phyloP scores from a whole-genome alignment of 148 eudicot genomes.

The Rhododendron kiyosumense region DNA sequence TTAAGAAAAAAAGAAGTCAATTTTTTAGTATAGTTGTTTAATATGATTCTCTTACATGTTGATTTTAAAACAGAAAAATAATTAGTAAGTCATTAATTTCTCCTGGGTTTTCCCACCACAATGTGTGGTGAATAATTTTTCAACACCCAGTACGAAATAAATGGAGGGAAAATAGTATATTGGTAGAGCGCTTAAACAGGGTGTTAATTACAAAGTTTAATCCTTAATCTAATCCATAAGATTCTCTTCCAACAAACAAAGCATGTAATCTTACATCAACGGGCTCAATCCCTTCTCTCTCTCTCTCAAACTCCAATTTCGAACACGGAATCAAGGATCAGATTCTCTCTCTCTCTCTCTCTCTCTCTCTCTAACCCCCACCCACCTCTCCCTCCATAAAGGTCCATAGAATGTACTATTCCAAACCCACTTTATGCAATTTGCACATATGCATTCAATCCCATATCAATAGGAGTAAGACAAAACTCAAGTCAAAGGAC shows the following conservation, averaged over 20 bases:
- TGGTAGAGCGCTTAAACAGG: background rate
- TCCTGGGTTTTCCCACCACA: background rate
- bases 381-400: background rate
- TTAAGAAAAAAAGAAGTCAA: too few relatives aligned
- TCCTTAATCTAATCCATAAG: background rate
- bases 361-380: background rate
- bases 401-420: background rate
- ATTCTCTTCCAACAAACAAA: background rate
- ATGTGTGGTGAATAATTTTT: background rate
- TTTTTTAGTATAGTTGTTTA: background rate
- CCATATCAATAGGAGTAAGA: background rate
- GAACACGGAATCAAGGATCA: background rate
- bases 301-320: background rate
- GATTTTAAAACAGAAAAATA: background rate
- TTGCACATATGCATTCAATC: background rate
- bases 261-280: background rate
- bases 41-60: background rate
- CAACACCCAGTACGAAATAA: background rate
- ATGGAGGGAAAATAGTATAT: conserved; percentile 2
- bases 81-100: background rate
- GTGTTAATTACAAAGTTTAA: background rate
- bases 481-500: background rate
- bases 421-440: background rate
- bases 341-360: background rate
- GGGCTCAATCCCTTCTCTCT: background rate